Evolutionary conservation across 2,329 filamentous ascomycete genomes (phyloP), one percentile per base, ranked within the genome.

Genomic region (Penicillium verrucosum): DNA sequence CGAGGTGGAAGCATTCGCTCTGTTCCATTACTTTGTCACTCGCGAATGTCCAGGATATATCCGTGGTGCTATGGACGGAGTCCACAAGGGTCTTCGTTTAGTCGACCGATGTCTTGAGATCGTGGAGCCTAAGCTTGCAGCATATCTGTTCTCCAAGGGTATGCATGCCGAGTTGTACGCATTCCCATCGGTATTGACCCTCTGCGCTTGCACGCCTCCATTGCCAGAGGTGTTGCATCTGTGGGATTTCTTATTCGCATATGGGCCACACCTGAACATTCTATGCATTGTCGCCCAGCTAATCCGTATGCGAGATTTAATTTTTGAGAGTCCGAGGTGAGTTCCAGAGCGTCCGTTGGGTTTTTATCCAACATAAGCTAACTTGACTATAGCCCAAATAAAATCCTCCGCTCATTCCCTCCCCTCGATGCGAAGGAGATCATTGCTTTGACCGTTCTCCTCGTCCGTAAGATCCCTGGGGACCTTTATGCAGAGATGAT

Each of bases 181-280:
- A 2, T 99, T 99, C 68, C 91, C 94, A 1, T 95, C 90, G 1
- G 94, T 99, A 0, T 80, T 97, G 61, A 99, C 94, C 0, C 82
- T 99, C 49, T 97, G 92, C 70, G 94, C 94, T 27, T 97, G 94
- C 74, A 99, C 94, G 16, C 94, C 94, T 16, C 94, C 94, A 2
- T 76, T 99, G 53, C 93, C 93, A 0, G 93, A 99, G 75, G 94
- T 99, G 0, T 76, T 99, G 54, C 85, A 89, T 60, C 82, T 99
- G 2, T 99, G 94, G 94, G 94, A 99, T 73, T 99, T 99, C 66
- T 77, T 99, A 23, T 96, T 99, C 69, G 93, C 94, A 0, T 99
- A 97, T 65, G 94, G 94, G 0, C 87, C 92, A 36, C 94, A 99
- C 73, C 75, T 99, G 59, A 99, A 99, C 69, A 90, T 99, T 54